Evolutionary conservation across 805 yeast species (phyloP).

Genomic region (Candida sphagnicola): DNA sequence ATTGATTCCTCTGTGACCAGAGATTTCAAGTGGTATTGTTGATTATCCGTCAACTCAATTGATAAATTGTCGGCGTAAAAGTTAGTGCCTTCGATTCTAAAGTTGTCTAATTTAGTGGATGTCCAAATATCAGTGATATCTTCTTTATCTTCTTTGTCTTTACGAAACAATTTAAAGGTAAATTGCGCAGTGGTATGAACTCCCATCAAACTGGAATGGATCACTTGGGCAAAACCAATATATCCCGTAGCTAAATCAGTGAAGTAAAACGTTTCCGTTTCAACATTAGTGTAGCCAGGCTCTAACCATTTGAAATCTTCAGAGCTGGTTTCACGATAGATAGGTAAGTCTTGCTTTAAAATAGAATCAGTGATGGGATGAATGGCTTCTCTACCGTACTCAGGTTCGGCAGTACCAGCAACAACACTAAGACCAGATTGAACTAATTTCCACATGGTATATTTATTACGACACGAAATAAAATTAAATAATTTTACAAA

Average conservation of each 20-base stretch:
- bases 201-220: constrained; percentile 89
- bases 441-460: constrained; percentile 69
- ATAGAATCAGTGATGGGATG: constrained; percentile 72
- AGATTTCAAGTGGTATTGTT: constrained; percentile 52
- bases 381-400: constrained; percentile 89
- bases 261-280: constrained; percentile 91
- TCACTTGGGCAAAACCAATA: constrained; percentile 88
- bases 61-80: constrained; percentile 74
- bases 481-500: no score
- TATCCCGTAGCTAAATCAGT: constrained; percentile 56
- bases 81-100: constrained; percentile 65
- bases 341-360: constrained; percentile 32
- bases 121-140: constrained; percentile 79
- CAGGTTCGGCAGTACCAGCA: constrained; percentile 97
- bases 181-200: constrained; percentile 89
- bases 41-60: constrained; percentile 54
- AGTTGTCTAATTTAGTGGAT: constrained; percentile 81
- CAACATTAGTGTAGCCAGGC: constrained; percentile 85
- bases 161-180: constrained; percentile 76
- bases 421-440: constrained; percentile 88
- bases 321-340: constrained; percentile 51
- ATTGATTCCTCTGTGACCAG: constrained; percentile 62
- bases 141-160: constrained; percentile 39
- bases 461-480: background rate
- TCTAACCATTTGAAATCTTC: constrained; percentile 72